Base-by-base conservation (phyloP, 2,329 filamentous ascomycete species). In the Ophiosphaerella korrae region DNA sequence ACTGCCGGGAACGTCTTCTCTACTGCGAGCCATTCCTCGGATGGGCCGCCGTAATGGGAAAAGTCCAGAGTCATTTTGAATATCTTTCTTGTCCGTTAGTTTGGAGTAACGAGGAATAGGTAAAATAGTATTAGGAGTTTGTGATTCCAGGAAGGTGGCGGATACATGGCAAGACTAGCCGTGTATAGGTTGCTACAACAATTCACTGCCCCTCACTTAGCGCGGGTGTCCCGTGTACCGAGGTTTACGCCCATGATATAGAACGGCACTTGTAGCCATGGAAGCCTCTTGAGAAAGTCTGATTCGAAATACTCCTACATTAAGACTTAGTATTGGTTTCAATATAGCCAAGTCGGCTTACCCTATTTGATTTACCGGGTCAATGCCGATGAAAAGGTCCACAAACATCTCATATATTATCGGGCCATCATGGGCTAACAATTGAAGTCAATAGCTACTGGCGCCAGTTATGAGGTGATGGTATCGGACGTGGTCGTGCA, bases 11-110 rank as follows among this genome's bases (percentile, higher is more conserved):
- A 46, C 4, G 64, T 66, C 48, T 63, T 67, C 41, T 70, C 58
- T 2, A 71, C 45, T 2, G 57, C 64, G n/a, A 72, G 60, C 68
- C 68, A 72, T 53, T 72, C 68, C 3, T 65, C 62, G 5, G 67
- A 70, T 0, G 63, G 58, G 11, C 67, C 67, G 31, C 63, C 66
- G 33, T 70, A 70, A 13, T 67, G 55, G 12, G 64, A 65, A 49
- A 70, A 70, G 40, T 63, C 60, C 12, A 63, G 42, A 14, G 53
- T 14, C 53, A 57, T 63, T 18, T 6, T 24, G 41, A 6, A 38
- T 32, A 7, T 26, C 16, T 5, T 33, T 44, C 13, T 14, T 7
- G 5, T 21, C n/a, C 3, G 23, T 13, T 6, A 33, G 5, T 24
- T 32, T 23, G 11, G 3, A 3, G 2, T 8, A 13, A 13, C 11